Base-by-base conservation (phyloP, 2,329 filamentous ascomycete species). In the Claviceps arundinis region DNA sequence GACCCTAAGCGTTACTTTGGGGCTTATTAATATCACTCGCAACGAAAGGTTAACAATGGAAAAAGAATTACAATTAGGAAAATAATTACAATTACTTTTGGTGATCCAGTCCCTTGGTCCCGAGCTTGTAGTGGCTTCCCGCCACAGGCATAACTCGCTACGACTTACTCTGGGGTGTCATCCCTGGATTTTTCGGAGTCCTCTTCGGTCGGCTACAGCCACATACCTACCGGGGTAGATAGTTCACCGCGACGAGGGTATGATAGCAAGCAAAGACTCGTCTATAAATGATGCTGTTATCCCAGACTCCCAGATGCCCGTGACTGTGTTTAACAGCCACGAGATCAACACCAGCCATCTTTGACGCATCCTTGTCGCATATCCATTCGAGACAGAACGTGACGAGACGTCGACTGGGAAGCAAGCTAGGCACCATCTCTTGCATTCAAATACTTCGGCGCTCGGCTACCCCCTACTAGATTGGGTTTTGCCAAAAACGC, bases 241-340 rank as follows among this genome's bases (percentile, higher is more conserved):
- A 24, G 42, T 43, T 43, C 41, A 43, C 17, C 14, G 19, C 17
- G 17, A 19, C 17, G 26, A 43, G 19, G 11, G 41, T 17, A 43
- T 43, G 9, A 22, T 43, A n/a, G 14, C 6, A 17, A 11, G 22
- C 17, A 19, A 13, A 19, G n/a, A 30, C 19, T 47, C 43, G n/a
- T 51, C 44, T 52, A 52, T 52, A 52, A 52, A 52, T 45, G 24
- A 52, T 37, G 24, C 37, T 11, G 45, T 52, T 43, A 45, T 42
- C 19, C n/a, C 40, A 40, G 14, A 40, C 3, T 43, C 42, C 44
- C 50, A 44, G 50, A 48, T 44, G 44, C 38, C 45, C 38, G 38
- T 17, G 30, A 44, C 24, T 2, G 19, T 5, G 47, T 38, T 19
- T 22, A 34, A 47, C 14, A 24, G 41, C 34, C 26, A 44, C 19